phyloP scores from a whole-genome alignment of 2,329 filamentous ascomycete species.

The Allantophomopsis cytisporea region DNA sequence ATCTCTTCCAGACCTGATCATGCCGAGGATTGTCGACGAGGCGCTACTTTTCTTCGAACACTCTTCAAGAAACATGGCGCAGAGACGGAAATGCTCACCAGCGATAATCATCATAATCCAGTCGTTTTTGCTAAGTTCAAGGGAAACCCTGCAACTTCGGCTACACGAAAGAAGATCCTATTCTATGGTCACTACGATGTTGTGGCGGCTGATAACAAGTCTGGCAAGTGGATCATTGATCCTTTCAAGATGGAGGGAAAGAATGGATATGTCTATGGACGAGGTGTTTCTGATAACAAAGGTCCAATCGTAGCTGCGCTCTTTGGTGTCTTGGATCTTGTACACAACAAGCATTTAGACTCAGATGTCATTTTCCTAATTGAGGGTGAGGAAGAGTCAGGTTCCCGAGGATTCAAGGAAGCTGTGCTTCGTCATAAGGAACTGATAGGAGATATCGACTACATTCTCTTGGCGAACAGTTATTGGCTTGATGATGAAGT shows the following conservation, averaged over 20 bases:
- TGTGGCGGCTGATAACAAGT: slow-evolving; percentile 74
- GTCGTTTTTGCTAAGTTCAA: slow-evolving; percentile 87
- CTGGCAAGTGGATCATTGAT: slow-evolving; percentile 72
- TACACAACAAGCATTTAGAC: slow-evolving; percentile 68
- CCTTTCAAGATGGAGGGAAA: slow-evolving; percentile 83
- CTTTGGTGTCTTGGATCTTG: slow-evolving; percentile 82
- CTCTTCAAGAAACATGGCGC: slow-evolving; percentile 89
- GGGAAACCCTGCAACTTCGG: slow-evolving; percentile 53
- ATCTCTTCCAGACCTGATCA: slow-evolving; percentile 79
- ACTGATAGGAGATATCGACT: slow-evolving; percentile 81
- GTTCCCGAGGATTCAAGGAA: slow-evolving; percentile 80
- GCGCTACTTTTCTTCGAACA: slow-evolving; percentile 78
- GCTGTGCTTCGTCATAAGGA: slow-evolving; percentile 69
- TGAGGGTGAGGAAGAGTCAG: slow-evolving; percentile 92
- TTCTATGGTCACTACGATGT: slow-evolving; percentile 99
- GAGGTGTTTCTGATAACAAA: slow-evolving; percentile 96
- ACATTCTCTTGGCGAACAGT: slow-evolving; percentile 90
- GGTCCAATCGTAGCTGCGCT: slow-evolving; percentile 89
- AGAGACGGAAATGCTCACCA: slow-evolving; percentile 79
- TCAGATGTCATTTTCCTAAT: slow-evolving; percentile 91
- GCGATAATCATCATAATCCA: slow-evolving; percentile 65
- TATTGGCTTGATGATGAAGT: slow-evolving; percentile 98
- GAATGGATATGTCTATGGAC: slow-evolving; percentile 87
- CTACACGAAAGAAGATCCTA: slow-evolving; percentile 68
- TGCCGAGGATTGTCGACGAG: slow-evolving; percentile 81